Conservation (phyloP, 768 basidiomycete genomes). For the Infundibulicybe gibba region DNA sequence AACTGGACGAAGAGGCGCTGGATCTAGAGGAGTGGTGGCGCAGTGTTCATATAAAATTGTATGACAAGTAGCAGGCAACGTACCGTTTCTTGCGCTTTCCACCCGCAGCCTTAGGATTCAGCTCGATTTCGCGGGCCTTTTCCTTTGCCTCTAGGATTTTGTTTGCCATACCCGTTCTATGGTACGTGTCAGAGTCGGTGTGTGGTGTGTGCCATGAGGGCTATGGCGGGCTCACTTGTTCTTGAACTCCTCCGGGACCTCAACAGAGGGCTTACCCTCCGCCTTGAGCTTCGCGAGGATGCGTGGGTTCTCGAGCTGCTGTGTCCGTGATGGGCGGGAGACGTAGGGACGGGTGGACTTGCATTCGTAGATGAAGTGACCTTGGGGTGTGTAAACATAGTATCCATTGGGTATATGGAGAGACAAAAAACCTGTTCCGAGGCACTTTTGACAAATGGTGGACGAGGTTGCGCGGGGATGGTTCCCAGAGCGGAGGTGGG, state of each 20-base stretch:
- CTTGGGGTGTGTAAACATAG: slow-evolving; percentile 27
- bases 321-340: slow-evolving; percentile 84
- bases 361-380: slow-evolving; percentile 93
- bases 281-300: slow-evolving; percentile 62
- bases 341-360: slow-evolving; percentile 78
- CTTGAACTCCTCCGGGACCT: slow-evolving; percentile 91
- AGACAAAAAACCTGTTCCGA: slow-evolving; percentile 52
- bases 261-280: slow-evolving; percentile 73
- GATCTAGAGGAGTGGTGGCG: slow-evolving; percentile 15
- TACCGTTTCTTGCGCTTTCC: slow-evolving; percentile 32
- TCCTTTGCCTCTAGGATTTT: slow-evolving; percentile 65
- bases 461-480: slow-evolving; percentile 60
- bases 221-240: slow-evolving; percentile 53
- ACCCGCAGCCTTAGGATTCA: too few relatives aligned
- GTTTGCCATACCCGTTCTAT: slow-evolving; percentile 77
- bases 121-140: slow-evolving; percentile 23
- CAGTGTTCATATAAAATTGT: background rate
- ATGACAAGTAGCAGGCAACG: slow-evolving; percentile 4
- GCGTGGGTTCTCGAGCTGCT: slow-evolving; percentile 78
- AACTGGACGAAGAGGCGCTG: slow-evolving; percentile 34
- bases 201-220: too few relatives aligned
- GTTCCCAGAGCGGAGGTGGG: slow-evolving; percentile 60
- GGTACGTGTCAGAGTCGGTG: background rate
- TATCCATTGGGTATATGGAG: background rate
- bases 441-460: slow-evolving; percentile 83